A percentile compares a stretch with the other conserved stretches of the same genome.
Conservation (phyloP, 2,329 filamentous ascomycete genomes). For the Cercospora sp. region DNA sequence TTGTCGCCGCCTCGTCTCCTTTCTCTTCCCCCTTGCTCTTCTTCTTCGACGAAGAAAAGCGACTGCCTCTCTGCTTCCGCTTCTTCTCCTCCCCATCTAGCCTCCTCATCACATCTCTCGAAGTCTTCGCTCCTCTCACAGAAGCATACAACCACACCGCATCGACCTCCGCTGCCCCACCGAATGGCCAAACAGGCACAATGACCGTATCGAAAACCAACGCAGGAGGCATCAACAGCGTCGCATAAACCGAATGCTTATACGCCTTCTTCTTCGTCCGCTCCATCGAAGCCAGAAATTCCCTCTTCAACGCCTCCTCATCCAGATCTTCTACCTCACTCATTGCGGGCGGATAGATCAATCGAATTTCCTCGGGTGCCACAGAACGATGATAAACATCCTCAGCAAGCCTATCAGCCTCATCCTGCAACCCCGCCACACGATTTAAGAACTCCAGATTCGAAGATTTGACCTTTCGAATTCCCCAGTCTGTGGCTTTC, state of each 20-base stretch:
- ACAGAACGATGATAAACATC: constrained; percentile 41
- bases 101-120: constrained; percentile 43
- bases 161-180: constrained; percentile 41
- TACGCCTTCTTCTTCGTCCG: constrained; percentile 46
- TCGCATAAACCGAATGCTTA: constrained; percentile 46
- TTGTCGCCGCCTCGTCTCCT: not conserved
- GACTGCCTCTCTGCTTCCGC: not conserved
- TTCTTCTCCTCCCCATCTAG: constrained; percentile 23
- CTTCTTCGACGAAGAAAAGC: not conserved
- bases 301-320: constrained; percentile 35
- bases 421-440: constrained; percentile 31
- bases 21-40: not conserved
- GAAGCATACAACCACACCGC: constrained; percentile 43
- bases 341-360: constrained; percentile 41
- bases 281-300: constrained; percentile 46
- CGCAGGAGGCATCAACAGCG: constrained; percentile 44
- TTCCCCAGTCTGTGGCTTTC: constrained; percentile 44
- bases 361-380: constrained; percentile 44
- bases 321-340: constrained; percentile 26
- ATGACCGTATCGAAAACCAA: constrained; percentile 39
- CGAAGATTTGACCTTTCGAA: constrained; percentile 43
- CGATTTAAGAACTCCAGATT: constrained; percentile 50
- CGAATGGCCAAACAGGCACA: constrained; percentile 42
- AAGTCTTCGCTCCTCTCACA: constrained; percentile 49
- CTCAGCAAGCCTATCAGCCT: constrained; percentile 32